phyloP scores from a whole-genome alignment of 345 rosid genomes.

The Arabis hirsuta region DNA sequence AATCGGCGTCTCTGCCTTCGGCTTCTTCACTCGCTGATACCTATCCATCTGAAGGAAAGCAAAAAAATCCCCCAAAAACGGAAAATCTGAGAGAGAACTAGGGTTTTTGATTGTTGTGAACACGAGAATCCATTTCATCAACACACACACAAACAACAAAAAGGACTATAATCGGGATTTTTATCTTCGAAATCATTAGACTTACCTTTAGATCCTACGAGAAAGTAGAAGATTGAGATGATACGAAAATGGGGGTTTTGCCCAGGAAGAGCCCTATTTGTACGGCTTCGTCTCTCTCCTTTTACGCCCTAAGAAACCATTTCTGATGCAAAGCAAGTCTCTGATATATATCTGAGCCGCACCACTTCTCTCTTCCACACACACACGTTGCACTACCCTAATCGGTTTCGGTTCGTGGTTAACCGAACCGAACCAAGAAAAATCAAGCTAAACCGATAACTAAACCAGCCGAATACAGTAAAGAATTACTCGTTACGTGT shows the following conservation, averaged over 20 bases:
- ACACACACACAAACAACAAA: background rate
- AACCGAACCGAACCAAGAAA: slow-evolving; percentile 4
- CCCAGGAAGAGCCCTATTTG: slow-evolving; percentile 41
- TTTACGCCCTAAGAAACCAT: slow-evolving; percentile 35
- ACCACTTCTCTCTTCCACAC: slow-evolving; percentile 47
- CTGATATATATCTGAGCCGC: slow-evolving; percentile 45
- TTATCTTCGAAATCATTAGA: slow-evolving; percentile 15
- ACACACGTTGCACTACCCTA: slow-evolving; percentile 48
- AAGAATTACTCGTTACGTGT: too few relatives aligned
- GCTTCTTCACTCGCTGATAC: slow-evolving; percentile 79
- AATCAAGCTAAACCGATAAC: background rate
- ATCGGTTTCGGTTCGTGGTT: slow-evolving; percentile 34
- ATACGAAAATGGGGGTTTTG: slow-evolving; percentile 30
- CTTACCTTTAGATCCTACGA: slow-evolving; percentile 40
- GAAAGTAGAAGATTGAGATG: slow-evolving; percentile 29
- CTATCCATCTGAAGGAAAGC: slow-evolving; percentile 57
- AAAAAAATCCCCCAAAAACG: slow-evolving; percentile 4
- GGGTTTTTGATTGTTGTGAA: slow-evolving; percentile 23
- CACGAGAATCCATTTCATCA: slow-evolving; percentile 2
- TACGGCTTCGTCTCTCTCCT: slow-evolving; percentile 47
- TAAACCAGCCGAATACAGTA: background rate
- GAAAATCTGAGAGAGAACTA: slow-evolving; percentile 27
- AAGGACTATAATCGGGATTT: slow-evolving; percentile 6
- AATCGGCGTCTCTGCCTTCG: slow-evolving; percentile 63
- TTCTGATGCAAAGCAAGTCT: slow-evolving; percentile 25